Conservation (phyloP, 345 rosid genomes). For the Hibiscus trionum region DNA sequence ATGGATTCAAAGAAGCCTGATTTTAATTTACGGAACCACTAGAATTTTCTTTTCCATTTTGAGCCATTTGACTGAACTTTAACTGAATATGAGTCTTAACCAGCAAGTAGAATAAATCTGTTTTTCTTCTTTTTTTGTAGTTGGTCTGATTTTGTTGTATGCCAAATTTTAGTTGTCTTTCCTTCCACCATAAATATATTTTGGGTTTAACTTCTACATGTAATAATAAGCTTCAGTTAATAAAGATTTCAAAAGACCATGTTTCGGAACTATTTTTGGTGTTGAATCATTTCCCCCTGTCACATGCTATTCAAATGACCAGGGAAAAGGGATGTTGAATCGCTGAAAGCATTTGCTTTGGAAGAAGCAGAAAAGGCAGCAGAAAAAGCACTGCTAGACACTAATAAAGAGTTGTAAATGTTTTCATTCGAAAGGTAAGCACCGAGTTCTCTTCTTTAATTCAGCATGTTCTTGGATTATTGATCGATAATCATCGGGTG, state of each 20-base stretch:
- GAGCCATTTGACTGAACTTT: neutral
- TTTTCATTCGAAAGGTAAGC: constrained; percentile 11
- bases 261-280: neutral
- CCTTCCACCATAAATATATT: neutral
- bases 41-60: neutral
- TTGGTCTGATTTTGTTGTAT: neutral
- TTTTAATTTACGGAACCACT: neutral
- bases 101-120: neutral
- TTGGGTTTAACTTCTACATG: neutral
- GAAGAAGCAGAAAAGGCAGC: constrained; percentile 93
- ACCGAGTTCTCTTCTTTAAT: neutral
- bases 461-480: neutral
- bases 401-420: constrained; percentile 47
- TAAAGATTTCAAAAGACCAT: neutral
- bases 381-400: constrained; percentile 49
- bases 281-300: neutral
- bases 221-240: neutral
- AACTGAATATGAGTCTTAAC: neutral
- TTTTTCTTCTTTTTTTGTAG: neutral
- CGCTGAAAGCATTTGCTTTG: constrained; percentile 57
- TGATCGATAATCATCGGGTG: neutral
- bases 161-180: neutral
- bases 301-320: constrained; percentile 5
- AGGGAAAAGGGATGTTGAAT: constrained; percentile 73
- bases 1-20: neutral